Evolutionary conservation across 108 stramenopile species (phyloP), one percentile per base, ranked within the genome.

Genomic region (Discostella stelligeroides): DNA sequence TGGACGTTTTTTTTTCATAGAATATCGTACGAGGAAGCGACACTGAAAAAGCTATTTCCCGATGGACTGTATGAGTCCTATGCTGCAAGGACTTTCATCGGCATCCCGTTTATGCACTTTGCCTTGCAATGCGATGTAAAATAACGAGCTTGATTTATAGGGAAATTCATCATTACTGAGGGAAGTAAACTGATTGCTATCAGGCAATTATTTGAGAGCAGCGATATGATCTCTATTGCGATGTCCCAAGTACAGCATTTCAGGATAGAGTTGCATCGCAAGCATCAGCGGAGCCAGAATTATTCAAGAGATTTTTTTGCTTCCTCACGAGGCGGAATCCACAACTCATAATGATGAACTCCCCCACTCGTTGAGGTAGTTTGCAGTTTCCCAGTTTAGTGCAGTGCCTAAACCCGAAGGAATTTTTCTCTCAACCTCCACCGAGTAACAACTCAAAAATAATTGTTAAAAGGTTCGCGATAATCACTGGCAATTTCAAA

Each of bases 11-110:
- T 98, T 66, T 54, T 73, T 8, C 63, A 79, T 17, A 82, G 98
- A 38, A 96, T 98, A 60, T 88, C 93, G 0, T 96, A 88, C 64
- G 98, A 98, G 64, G 98, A 98, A 73, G 82, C 68, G 60, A 85
- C 83, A 10, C 71, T 92, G 34, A 75, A 92, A 18, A 47, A 69
- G 7, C 53, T 74, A 14, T 96, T 96, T 60, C 95, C 89, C 41
- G 71, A 83, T 30, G 72, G 82, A 10, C 86, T 92, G 53, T 98
- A 98, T 78, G 82, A 82, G 9, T 63, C 63, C 28, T 98, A 96
- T 78, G 80, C 60, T 8, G 50, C 61, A 7, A 81, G 48, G 42
- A 95, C 94, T 7, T 79, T 57, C 40, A 79, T 96, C 27, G 95
- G 94, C 37, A 97, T 98, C 57, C 98, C 98, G 18, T 95, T 97